Evolutionary conservation across 805 yeast genomes (phyloP), one percentile per base, ranked within the genome.

Genomic region (Nakazawaea ernobii): DNA sequence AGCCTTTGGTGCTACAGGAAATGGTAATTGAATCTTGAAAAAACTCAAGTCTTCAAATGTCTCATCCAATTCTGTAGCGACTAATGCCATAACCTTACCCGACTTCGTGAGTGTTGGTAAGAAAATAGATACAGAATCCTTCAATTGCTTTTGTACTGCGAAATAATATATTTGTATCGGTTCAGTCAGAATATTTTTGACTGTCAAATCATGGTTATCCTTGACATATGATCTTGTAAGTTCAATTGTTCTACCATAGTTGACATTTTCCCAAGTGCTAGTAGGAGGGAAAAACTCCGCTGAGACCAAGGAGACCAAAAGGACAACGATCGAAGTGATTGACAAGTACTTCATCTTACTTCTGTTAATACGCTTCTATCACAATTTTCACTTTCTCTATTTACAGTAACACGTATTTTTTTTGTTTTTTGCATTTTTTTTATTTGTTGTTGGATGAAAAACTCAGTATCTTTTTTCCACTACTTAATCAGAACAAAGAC

Each of bases 1-100:
- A 24, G 80, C 73, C 32, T 80, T 78, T 27, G 95, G 86, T 8
- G 84, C 75, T 47, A 91, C 67, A 35, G 94, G 86, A 39, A 70
- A 69, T 10, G 87, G 86, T 43, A 90, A 67, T 32, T 59, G 61
- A 29, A 88, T 51, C 49, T 67, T 63, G 61, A 76, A 82, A 59
- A 70, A 75, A 28, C 59, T 61, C 45, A 69, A 58, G 9, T 44
- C 49, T 8, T 53, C 53, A 9, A 43, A 47, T 4, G 42, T 26
- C 15, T 39, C 46, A 32, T 52, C 53, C 15, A 49, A 49, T 9
- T 51, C 56, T 13, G 53, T 28, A 29, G 53, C 56, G 8, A 54
- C 42, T 35, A 59, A 61, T 30, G 38, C 39, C 35, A 54, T 44
- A 11, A 44, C 48, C 11, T 52, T 48, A n/a, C 61, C 58, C 9